Base-by-base conservation (phyloP, 768 basidiomycete genomes). In the Hericium erinaceus region DNA sequence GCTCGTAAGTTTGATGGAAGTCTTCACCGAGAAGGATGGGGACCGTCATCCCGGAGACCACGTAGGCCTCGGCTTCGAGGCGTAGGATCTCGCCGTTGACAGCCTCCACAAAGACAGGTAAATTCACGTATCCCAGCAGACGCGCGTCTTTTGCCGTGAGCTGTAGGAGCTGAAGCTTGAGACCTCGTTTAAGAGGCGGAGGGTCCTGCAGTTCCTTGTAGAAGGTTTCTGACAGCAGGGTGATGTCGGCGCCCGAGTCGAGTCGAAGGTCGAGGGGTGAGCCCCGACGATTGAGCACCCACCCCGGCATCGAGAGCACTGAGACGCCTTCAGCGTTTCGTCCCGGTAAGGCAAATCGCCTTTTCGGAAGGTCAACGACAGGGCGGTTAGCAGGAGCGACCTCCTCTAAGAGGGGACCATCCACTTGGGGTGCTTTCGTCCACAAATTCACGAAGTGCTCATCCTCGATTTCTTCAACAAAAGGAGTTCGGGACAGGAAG, bases 21-120 rank as follows among this genome's bases (percentile, higher is more conserved):
- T 70, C 69, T 53, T 69, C 69, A 3, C 69, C 69, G 1, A 70
- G 60, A 1, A 70, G 60, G 0, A 70, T 20, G 8, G 69, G 68
- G 1, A 68, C 67, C 0, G 58, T 55, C 69, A 70, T 70, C 1
- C 57, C 58, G 4, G 60, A 56, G 0, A 69, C 65, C 0, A 69
- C 68, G 40, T 67, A 68, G 7, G 64, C 63, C 54, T 70, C 68
- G 3, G 60, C 57, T 6, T 37, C 59, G 2, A 73, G 37, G 48
- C 63, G 55, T 1, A 74, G 65, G 0, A 59, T 56, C 0, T 69
- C 67, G 10, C 58, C 59, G 12, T 60, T 7, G 3, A 68, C 68
- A 15, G 16, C 64, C 40, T 50, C 72, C 68, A 38, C 38, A 58
- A 7, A 74, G 26, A n/a, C 66, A 60, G 0, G 51, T 3, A 74